Evolutionary conservation across 768 basidiomycete species (phyloP), one percentile per base, ranked within the genome.

Genomic region (Polyporus arcularius): DNA sequence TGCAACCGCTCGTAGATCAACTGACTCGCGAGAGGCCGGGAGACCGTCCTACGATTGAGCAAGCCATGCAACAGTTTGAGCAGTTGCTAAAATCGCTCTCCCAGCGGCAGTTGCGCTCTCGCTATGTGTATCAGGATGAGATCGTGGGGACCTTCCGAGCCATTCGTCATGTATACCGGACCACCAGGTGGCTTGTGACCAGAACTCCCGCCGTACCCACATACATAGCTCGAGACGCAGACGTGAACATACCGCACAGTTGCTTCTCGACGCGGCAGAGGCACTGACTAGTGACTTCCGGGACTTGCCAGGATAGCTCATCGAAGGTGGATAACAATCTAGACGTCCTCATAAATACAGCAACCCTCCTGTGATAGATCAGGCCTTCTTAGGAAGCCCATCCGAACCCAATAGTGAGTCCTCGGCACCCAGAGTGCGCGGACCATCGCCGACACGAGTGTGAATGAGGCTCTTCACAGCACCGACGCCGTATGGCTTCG

Each of bases 361-460:
- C 30, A 55, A 46, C 12, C 18, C 1, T 35, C 11, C 35, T 26
- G 16, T n/a, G 15, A 11, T 21, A 21, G 15, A 62, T 57, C 21
- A 56, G 9, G 38, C 12, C 39, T 55, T 48, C 50, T 81, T 86
- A 0, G 96, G 95, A 47, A 90, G 66, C 4, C 96, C 96, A 56
- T 88, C 79, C 0, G 67, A 68, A 1, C 80, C 83, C 64, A 98
- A 74, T 65, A 99, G 70, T 26, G 85, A 75, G 66, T 92, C 90
- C 52, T 82, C 82, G 0, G 73, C 69, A 35, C 74, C 81, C 39
- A 97, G 73, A 16, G 85, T 83, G 64, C 90, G 81, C 0, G 96
- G 96, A 0, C 96, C 96, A 69, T 94, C 95, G 0, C 96, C 96
- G 8, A 98, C 92, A 47, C 82, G 79, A 9, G 96, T 98, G 74